Base-by-base conservation (phyloP, 768 basidiomycete species). In the Steccherinum ochraceum region DNA sequence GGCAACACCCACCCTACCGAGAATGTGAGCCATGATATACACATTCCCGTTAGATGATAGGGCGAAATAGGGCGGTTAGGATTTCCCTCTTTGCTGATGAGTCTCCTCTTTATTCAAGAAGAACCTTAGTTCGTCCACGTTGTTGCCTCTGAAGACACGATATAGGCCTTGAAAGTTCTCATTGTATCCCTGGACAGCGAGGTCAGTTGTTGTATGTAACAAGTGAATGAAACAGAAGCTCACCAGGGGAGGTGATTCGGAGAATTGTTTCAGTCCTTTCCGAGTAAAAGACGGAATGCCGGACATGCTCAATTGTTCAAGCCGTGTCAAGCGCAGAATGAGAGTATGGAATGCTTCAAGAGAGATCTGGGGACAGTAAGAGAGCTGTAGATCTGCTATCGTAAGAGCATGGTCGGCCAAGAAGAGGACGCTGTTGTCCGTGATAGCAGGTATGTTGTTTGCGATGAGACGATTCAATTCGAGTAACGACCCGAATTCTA, bases 381-480 rank as follows among this genome's bases (percentile, higher is more conserved):
- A 88, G 30, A 97, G 68, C 61, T 96, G 86, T 45, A 95, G 74
- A 21, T 90, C 80, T 61, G 93, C 89, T 57, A 96, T 72, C 26
- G 73, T 73, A 24, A 62, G 70, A 27, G 74, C 79, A 66, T 90
- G 81, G 58, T 90, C 87, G 12, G 84, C 87, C 7, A 95, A 76
- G 20, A 86, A 75, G 67, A 82, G 83, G 44, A 94, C 70, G 4
- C 84, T 88, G 60, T 88, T 81, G 67, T 94, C 93, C 13, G 93
- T 95, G 55, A 95, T 65, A 60, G 84, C 85, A 35, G 81, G 79
- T 3, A 94, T 83, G 35, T 90, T 83, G 30, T 90, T 86, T 47
- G 93, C 72, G 57, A 86, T 86, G 42, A 97, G 74, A 18, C 89
- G 80, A 50, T 82, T 83, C 26, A 97, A 75, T 23, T 78, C 76